Base-by-base conservation (phyloP, 306 rosid genomes). In the Medicago arabica region DNA sequence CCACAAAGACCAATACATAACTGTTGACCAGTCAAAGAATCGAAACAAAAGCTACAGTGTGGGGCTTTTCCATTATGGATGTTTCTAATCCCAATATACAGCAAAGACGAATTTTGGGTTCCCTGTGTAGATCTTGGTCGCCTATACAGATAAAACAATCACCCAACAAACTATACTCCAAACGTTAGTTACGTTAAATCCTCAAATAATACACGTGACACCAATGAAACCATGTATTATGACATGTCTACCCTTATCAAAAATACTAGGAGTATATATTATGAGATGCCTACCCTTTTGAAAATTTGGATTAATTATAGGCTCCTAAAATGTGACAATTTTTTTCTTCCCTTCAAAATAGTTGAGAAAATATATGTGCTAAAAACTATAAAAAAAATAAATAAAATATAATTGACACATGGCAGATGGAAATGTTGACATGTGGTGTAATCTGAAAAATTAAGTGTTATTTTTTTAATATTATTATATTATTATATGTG, bases 1-100 rank as follows among this genome's bases (percentile, higher is more conserved):
- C 62, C 1, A 8, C 46, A 68, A 38, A 60, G 36, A n/a, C 72
- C 58, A 71, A 55, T 23, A 44, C 60, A 21, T 12, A 23, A 40
- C 28, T 14, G 41, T 78, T 84, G 85, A 84, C 85, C 18, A 68
- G 87, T 84, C 87, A 84, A 74, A n/a, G 49, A 34, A 28, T 28
- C 4, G 31, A 28, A 28, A 28, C 31, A 28, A 72, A 40, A 21
- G 74, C 36, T 12, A 31, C 6, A 31, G 40, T 57, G 80, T 72
- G 81, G 84, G 72, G 60, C 80, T 49, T 49, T 54, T 41, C 38
- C 75, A 62, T 25, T 23, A 11, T n/a, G 10, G 58, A 55, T 28
- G 34, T 57, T 75, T 28, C 70, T 76, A 69, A 78, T 75, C 81
- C 71, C 83, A 55, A 79, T 25, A 38, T 43, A 49, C 78, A 74